A percentile compares a stretch with the other conserved stretches of the same genome.
Conservation (phyloP, 148 eudicot genomes). For the Rhododendron ferrugineum region DNA sequence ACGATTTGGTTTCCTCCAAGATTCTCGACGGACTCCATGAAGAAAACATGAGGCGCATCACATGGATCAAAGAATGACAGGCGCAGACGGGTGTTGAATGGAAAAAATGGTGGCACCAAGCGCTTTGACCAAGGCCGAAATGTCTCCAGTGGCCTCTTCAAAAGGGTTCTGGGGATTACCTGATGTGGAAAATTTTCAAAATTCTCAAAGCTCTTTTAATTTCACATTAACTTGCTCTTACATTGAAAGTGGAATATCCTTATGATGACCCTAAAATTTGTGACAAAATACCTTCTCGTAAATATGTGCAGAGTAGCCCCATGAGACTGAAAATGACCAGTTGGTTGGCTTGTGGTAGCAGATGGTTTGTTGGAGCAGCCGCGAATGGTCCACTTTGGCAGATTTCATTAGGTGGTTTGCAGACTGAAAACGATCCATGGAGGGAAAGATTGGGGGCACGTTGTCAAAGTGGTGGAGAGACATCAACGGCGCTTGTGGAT, state of each 20-base stretch:
- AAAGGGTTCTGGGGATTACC: conserved; percentile 15
- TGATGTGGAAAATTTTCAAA: background rate
- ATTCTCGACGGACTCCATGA: conserved; percentile 6
- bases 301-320: conserved; percentile 39
- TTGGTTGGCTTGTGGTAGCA: conserved; percentile 42
- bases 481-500: conserved; percentile 37
- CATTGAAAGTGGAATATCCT: too few relatives aligned
- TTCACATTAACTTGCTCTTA: background rate
- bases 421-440: conserved; percentile 30
- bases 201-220: background rate
- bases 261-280: too few relatives aligned
- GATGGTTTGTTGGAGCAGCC: conserved; percentile 58
- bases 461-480: conserved; percentile 55
- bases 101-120: conserved; percentile 1
- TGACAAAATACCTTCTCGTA: background rate
- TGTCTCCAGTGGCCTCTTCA: conserved; percentile 20
- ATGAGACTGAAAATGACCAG: conserved; percentile 46
- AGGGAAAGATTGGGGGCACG: conserved; percentile 47
- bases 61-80: background rate
- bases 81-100: conserved; percentile 18
- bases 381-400: conserved; percentile 33
- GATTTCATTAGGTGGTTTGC: conserved; percentile 42
- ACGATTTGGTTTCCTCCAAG: background rate
- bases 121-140: conserved; percentile 3
- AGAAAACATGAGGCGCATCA: conserved; percentile 23